Percentiles rank a stretch among this genome's conserved stretches.
Conservation (phyloP, 306 rosid species). For the Cicer chorassanicum region DNA sequence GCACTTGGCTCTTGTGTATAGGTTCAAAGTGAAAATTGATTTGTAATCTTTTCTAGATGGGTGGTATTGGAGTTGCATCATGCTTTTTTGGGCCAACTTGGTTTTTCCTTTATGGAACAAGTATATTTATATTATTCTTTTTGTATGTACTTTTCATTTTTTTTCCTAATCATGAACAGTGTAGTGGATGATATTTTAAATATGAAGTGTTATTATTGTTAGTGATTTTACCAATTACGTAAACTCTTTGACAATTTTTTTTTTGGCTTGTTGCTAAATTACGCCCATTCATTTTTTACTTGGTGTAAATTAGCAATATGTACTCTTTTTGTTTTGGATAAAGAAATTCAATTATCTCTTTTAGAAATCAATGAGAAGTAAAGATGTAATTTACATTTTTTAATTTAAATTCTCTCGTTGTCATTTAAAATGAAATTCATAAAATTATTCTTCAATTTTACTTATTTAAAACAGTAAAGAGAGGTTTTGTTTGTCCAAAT, state of each 20-base stretch:
- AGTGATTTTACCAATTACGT: not conserved
- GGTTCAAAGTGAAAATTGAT: constrained; percentile 38
- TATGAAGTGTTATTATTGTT: not conserved
- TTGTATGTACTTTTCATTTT: not conserved
- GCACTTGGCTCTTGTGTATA: constrained; percentile 38
- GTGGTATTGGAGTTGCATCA: constrained; percentile 32
- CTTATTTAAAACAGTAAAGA: no score
- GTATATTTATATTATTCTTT: constrained; percentile 23
- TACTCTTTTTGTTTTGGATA: not conserved
- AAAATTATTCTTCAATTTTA: no score
- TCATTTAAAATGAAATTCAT: no score
- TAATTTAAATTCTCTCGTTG: no score
- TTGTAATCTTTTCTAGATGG: constrained; percentile 7
- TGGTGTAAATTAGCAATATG: no score
- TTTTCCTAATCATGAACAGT: not conserved
- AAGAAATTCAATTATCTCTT: no score
- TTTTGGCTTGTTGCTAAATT: not conserved
- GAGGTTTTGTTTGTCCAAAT: no score
- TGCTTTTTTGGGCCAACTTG: constrained; percentile 35
- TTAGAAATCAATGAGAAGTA: no score
- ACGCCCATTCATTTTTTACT: no score
- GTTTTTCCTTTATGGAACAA: constrained; percentile 1
- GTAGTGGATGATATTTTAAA: constrained; percentile 7
- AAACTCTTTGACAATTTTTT: not conserved
- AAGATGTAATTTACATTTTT: no score